Evolutionary conservation across 2,329 filamentous ascomycete species (phyloP).

Genomic region (Stagonosporopsis chrysanthemi): DNA sequence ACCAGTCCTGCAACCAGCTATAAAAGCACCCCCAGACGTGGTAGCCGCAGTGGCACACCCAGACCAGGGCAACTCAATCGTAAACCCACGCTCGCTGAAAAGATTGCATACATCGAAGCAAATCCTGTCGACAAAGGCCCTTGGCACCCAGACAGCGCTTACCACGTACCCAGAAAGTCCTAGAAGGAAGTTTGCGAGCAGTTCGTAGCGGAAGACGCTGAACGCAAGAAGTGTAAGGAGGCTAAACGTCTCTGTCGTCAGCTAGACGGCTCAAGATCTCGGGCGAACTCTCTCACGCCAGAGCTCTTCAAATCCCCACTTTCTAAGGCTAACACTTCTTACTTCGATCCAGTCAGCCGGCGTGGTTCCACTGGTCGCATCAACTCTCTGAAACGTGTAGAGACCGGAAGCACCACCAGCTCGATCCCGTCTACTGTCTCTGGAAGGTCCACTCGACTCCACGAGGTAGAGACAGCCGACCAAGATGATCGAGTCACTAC

Average conservation of each 20-base stretch:
- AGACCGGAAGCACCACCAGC: constrained; percentile 19
- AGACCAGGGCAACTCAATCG: constrained; percentile 5
- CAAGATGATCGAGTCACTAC: constrained; percentile 45
- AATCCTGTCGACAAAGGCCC: constrained; percentile 12
- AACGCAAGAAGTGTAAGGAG: constrained; percentile 16
- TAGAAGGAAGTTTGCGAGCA: constrained; percentile 14
- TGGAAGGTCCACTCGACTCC: constrained; percentile 17
- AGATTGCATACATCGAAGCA: constrained; percentile 11
- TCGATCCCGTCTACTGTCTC: constrained; percentile 20
- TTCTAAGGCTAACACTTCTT: constrained; percentile 22
- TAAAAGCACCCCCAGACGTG: neutral
- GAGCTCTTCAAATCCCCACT: constrained; percentile 1
- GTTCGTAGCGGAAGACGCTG: constrained; percentile 3
- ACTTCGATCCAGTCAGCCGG: constrained; percentile 1
- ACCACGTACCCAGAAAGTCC: constrained; percentile 16
- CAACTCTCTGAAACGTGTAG: constrained; percentile 11
- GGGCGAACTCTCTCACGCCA: constrained; percentile 24
- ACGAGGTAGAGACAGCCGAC: constrained; percentile 18
- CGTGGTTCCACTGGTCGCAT: constrained; percentile 1
- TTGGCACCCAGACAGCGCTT: constrained; percentile 16
- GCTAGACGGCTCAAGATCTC: constrained; percentile 34
- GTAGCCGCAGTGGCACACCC: constrained; percentile 4
- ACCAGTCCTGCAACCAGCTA: neutral
- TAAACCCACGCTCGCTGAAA: constrained; percentile 11
- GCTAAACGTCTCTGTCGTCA: constrained; percentile 22